phyloP scores from a whole-genome alignment of 495 filamentous ascomycete genomes.

The Hyphodiscus hymeniophilus region DNA sequence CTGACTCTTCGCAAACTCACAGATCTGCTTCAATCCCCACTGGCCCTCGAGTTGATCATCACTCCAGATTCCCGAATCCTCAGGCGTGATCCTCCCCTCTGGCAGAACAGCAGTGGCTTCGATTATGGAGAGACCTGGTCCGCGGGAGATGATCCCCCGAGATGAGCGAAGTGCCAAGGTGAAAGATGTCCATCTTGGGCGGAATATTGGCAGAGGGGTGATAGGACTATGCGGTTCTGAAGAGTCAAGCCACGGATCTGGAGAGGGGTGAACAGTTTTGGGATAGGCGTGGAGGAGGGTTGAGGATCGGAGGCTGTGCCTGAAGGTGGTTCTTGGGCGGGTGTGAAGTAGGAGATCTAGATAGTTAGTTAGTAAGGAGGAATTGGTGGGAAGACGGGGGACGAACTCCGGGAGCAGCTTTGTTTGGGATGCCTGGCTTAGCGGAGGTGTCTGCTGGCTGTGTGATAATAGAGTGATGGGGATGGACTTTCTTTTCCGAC shows the following conservation, averaged over 20 bases:
- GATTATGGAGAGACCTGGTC: slow-evolving; percentile 58
- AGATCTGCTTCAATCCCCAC: slow-evolving; percentile 46
- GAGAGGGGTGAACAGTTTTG: slow-evolving; percentile 63
- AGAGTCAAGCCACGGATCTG: slow-evolving; percentile 49
- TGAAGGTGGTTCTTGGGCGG: slow-evolving; percentile 52
- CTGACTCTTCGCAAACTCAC: slow-evolving; percentile 65
- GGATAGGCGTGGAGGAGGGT: slow-evolving; percentile 43
- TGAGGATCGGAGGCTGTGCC: slow-evolving; percentile 58
- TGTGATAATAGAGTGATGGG: neutral
- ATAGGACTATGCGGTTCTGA: slow-evolving; percentile 52
- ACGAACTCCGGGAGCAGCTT: slow-evolving; percentile 14
- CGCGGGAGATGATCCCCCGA: slow-evolving; percentile 47
- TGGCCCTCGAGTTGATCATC: slow-evolving; percentile 61
- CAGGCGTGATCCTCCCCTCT: slow-evolving; percentile 70
- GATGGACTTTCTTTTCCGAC: too few species aligned
- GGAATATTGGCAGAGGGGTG: slow-evolving; percentile 64
- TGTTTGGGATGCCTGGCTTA: slow-evolving; percentile 13
- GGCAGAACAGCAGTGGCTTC: slow-evolving; percentile 66
- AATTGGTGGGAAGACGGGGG: neutral
- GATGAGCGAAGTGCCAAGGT: slow-evolving; percentile 47
- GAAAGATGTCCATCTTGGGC: slow-evolving; percentile 47
- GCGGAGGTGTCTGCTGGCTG: neutral
- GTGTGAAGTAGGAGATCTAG: slow-evolving; percentile 57
- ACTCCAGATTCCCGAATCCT: slow-evolving; percentile 64
- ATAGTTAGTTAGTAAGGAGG: neutral